Evolutionary conservation across 2,329 filamentous ascomycete genomes (phyloP), one percentile per base, ranked within the genome.

Genomic region (Coniella lustricola): DNA sequence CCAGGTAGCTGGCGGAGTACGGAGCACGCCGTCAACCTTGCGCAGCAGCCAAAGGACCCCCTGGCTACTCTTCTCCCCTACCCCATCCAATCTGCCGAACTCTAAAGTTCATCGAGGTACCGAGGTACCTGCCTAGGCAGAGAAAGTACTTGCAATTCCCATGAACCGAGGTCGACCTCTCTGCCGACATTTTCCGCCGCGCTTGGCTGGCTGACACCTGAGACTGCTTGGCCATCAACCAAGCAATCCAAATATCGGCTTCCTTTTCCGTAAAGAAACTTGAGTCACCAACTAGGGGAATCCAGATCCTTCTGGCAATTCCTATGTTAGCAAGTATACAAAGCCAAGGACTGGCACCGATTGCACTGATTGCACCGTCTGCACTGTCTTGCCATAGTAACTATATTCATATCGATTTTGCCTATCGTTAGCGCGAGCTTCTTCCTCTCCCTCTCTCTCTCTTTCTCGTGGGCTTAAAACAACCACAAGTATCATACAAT

Each of bases 71-170:
- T n/a, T n/a, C 25, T 29, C 25, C 25, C 5, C 25, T 29, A 48
- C 44, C 25, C 49, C n/a, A n/a, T 48, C 51, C 51, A 48, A 41
- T 46, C 51, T 50, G 36, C 51, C 51, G 51, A 53, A 29, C 5
- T 5, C 25, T 29, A 29, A 10, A 29, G 5, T 29, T 10, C 5
- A 29, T 29, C 25, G 5, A 29, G 25, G 25, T 29, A 29, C 25
- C 25, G 5, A 29, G 25, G 25, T 29, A 29, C 25, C 25, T 29
- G 10, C 25, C 5, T 29, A 29, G 25, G 5, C 10, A 5, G 5
- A 29, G 5, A 29, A 5, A 29, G 25, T 29, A 29, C 25, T 5
- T 29, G 10, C 5, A 5, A 29, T 10, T 29, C 5, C 25, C 25
- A 29, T 5, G 25, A 5, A 34, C 47, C 47, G 47, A 49, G 47